Base-by-base conservation (phyloP, 176 grass and related monocot genomes). In the Panicum miliaceum region DNA sequence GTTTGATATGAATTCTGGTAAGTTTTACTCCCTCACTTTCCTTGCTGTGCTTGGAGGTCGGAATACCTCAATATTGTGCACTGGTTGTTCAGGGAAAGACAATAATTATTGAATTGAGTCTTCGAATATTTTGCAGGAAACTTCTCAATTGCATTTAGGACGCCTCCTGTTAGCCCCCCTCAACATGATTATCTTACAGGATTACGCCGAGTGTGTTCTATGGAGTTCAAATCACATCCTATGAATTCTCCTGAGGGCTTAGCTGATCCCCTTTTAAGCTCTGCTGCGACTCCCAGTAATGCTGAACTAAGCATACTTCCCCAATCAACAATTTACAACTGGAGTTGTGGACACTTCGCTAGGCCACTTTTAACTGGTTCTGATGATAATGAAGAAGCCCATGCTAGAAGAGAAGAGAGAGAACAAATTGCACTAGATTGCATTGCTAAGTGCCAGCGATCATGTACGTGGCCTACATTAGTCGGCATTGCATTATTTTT, bases 271-370 rank as follows among this genome's bases (percentile, higher is more conserved):
- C 77, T 84, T 86, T 73, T 92, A 90, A 89, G 89, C 77, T 87
- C 85, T 25, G 75, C 56, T 78, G 81, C 75, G 47, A 38, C 86
- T 40, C 89, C 78, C 71, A 92, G 68, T 61, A 82, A 86, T 84
- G 79, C 82, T 64, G 93, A 92, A 78, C 82, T 82, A 64, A 76
- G 82, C 73, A 79, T 90, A 73, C 70, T 88, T 65, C 88, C 91
- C 26, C 93, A 94, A 64, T 96, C 93, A 74, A 89, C 81, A 85
- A 96, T 99, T 72, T 99, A 96, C 85, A 99, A 87, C 74, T 99
- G 96, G 96, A 99, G 96, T 68, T 99, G 96, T 81, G 91, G 96
- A 66, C 96, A 99, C 87, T 99, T 99, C 75, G 92, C 96, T 50
- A 94, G 88, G 83, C 96, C 96, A n/a, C 93, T 99, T 88, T 85